Evolutionary conservation across 305 asterid genomes (phyloP).

Genomic region (Vinca major): DNA sequence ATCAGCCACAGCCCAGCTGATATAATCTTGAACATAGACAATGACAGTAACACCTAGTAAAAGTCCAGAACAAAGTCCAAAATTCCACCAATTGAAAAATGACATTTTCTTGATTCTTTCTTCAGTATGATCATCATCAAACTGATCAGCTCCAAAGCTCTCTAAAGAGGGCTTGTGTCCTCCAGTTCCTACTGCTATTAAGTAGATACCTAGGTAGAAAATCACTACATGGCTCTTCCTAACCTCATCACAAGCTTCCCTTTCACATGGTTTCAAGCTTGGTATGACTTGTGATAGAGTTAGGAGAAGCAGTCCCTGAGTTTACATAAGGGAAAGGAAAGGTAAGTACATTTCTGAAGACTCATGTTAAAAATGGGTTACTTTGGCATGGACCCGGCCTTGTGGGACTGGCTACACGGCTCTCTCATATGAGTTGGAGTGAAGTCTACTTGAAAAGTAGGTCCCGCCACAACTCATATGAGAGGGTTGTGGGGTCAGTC

Average conservation of each 20-base stretch:
- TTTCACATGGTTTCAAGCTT: constrained; percentile 38
- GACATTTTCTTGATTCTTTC: constrained; percentile 69
- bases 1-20: constrained; percentile 72
- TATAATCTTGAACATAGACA: constrained; percentile 58
- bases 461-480: too few relatives aligned
- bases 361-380: too few relatives aligned
- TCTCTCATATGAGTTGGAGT: too few relatives aligned
- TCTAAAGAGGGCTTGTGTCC: constrained; percentile 84
- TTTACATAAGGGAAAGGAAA: background rate
- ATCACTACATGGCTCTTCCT: constrained; percentile 37
- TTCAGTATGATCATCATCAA: constrained; percentile 60
- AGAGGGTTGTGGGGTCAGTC: too few relatives aligned
- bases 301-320: constrained; percentile 65
- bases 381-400: too few relatives aligned
- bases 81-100: constrained; percentile 91
- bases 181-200: constrained; percentile 74
- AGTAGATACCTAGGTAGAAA: constrained; percentile 66
- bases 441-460: too few relatives aligned
- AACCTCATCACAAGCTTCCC: constrained; percentile 25
- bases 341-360: background rate
- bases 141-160: constrained; percentile 96
- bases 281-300: constrained; percentile 66
- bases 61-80: constrained; percentile 62
- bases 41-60: constrained; percentile 61
- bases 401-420: too few relatives aligned